A percentile compares a stretch with the other conserved stretches of the same genome.
These are phyloP conservation scores for Dichomitus squalens DNA, from an alignment of 1,284 basidiomycete species.

Conservation along the genomic window DNA sequence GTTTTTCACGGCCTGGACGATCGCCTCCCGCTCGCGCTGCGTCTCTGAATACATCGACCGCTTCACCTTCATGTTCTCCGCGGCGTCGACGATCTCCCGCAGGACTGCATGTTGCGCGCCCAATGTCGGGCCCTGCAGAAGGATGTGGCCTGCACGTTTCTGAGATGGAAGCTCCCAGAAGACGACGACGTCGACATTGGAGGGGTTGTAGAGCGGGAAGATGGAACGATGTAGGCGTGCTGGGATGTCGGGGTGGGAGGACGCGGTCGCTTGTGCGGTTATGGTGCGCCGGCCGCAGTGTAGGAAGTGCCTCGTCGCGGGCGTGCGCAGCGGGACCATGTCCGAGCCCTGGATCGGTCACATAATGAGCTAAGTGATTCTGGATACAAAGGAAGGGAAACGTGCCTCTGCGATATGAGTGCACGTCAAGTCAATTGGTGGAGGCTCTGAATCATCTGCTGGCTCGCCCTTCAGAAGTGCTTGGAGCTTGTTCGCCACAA, in stretches of 20 bases:
- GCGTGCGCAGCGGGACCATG: slow-evolving; percentile 32
- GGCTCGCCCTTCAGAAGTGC: slow-evolving; percentile 53
- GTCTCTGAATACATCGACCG: slow-evolving; percentile 92
- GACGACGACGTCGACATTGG: slow-evolving; percentile 70
- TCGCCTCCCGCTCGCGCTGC: slow-evolving; percentile 64
- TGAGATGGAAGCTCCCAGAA: slow-evolving; percentile 71
- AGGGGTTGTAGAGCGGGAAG: slow-evolving; percentile 81
- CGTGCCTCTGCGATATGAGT: slow-evolving; percentile 48
- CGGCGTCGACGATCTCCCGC: slow-evolving; percentile 54
- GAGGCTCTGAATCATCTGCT: slow-evolving; percentile 48
- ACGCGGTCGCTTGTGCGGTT: slow-evolving; percentile 39
- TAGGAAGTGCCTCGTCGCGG: slow-evolving; percentile 48
- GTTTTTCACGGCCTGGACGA: slow-evolving; percentile 65
- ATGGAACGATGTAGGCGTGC: slow-evolving; percentile 51
- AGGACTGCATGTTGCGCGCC: slow-evolving; percentile 72
- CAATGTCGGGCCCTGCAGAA: slow-evolving; percentile 59
- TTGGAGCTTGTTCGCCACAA: slow-evolving; percentile 54
- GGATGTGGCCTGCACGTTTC: slow-evolving; percentile 60
- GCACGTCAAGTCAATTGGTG: slow-evolving; percentile 55
- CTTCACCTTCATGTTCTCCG: slow-evolving; percentile 65
- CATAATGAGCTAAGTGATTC: background rate
- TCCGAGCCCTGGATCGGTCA: slow-evolving; percentile 21
- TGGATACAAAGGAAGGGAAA: background rate
- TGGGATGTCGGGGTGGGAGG: slow-evolving; percentile 67
- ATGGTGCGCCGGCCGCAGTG: slow-evolving; percentile 50